phyloP scores from a whole-genome alignment of 2,329 filamentous ascomycete genomes.

The Fusarium dimerum region DNA sequence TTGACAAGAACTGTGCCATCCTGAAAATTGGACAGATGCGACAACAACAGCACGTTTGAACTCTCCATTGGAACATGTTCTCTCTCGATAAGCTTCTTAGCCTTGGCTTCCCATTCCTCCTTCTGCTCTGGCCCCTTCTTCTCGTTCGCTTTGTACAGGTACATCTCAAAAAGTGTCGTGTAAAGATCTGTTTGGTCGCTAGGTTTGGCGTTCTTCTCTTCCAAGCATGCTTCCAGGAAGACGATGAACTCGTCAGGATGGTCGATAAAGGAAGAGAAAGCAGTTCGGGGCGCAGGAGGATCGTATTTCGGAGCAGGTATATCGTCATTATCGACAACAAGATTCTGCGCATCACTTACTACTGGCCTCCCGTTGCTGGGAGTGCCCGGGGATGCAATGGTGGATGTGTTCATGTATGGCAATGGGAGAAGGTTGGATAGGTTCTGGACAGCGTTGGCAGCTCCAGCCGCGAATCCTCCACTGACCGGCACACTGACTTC shows the following conservation, averaged over 20 bases:
- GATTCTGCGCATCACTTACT: constrained; percentile 48
- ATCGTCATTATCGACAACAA: constrained; percentile 52
- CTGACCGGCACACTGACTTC: constrained; percentile 39
- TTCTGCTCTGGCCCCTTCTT: constrained; percentile 67
- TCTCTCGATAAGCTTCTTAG: constrained; percentile 82
- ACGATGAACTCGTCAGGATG: constrained; percentile 88
- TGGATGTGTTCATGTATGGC: constrained; percentile 76
- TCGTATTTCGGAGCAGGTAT: constrained; percentile 62
- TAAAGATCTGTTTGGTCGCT: constrained; percentile 83
- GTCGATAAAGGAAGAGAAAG: constrained; percentile 96
- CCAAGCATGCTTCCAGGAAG: constrained; percentile 86
- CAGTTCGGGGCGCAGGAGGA: constrained; percentile 79
- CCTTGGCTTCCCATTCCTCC: constrained; percentile 85
- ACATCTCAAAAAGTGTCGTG: constrained; percentile 98
- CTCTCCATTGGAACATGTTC: constrained; percentile 85
- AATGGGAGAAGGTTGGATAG: constrained; percentile 80
- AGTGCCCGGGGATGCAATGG: constrained; percentile 54
- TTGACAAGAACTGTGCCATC: constrained; percentile 91
- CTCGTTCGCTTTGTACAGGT: constrained; percentile 82
- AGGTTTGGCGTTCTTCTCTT: constrained; percentile 68
- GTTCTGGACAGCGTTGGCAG: constrained; percentile 80
- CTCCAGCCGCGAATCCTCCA: constrained; percentile 54
- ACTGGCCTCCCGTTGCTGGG: constrained; percentile 52
- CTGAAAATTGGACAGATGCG: constrained; percentile 85
- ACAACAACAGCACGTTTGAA: constrained; percentile 90